These are phyloP conservation scores for Aegle marmelos DNA, from an alignment of 345 rosid genomes.

Conservation along the genomic window DNA sequence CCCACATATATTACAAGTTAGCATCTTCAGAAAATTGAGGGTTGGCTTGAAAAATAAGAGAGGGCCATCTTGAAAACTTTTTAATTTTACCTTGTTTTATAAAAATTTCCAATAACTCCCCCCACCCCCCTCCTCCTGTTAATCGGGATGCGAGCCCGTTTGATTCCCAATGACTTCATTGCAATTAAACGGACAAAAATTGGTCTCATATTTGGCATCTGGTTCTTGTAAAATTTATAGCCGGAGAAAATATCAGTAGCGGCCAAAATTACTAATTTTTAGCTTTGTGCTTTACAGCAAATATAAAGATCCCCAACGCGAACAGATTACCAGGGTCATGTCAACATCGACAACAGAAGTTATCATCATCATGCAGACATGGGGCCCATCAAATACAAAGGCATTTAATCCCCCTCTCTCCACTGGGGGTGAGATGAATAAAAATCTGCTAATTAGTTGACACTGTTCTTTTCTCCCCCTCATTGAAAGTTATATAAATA, in stretches of 20 bases:
- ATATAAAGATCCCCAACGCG: background rate
- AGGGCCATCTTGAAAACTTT: too few relatives aligned
- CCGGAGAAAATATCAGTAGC: too few relatives aligned
- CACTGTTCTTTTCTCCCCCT: background rate
- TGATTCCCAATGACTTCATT: background rate
- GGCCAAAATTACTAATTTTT: too few relatives aligned
- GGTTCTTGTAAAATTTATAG: too few relatives aligned
- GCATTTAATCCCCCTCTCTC: background rate
- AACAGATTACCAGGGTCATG: background rate
- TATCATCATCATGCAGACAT: background rate
- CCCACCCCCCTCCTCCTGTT: too few relatives aligned
- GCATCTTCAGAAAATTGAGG: too few relatives aligned
- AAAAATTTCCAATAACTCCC: too few relatives aligned
- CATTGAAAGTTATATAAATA: too few relatives aligned
- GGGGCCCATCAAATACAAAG: background rate
- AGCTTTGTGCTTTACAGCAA: too few relatives aligned
- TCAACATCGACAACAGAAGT: background rate
- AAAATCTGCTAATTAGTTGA: background rate
- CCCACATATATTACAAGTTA: too few relatives aligned
- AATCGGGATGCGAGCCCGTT: constrained; percentile 16
- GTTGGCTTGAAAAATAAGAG: too few relatives aligned
- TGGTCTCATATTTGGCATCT: background rate
- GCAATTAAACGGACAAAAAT: background rate
- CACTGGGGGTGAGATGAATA: background rate
- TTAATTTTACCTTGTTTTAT: too few relatives aligned